Evolutionary conservation across 2,329 filamentous ascomycete species (phyloP).

Genomic region (Aureobasidium sp.): DNA sequence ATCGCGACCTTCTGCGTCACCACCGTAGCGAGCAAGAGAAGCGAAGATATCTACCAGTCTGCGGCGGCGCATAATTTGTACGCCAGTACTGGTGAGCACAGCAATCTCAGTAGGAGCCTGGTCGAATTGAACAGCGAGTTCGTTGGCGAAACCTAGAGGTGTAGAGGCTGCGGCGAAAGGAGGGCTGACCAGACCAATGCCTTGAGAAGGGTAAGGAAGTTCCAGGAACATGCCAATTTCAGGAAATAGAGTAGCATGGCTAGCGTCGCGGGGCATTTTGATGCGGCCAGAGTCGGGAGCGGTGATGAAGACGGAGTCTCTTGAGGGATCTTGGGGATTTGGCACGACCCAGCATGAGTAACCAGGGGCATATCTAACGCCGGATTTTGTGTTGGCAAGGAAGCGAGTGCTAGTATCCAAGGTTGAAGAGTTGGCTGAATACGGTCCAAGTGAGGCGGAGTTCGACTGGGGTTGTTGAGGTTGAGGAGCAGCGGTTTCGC

Average conservation of each 20-base stretch:
- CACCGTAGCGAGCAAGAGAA: slow-evolving; percentile 62
- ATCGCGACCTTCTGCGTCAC: slow-evolving; percentile 72
- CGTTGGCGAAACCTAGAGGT: slow-evolving; percentile 82
- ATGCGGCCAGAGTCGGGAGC: slow-evolving; percentile 85
- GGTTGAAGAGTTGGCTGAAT: slow-evolving; percentile 16
- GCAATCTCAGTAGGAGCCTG: slow-evolving; percentile 73
- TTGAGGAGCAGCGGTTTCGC: slow-evolving; percentile 16
- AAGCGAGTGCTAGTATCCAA: slow-evolving; percentile 26
- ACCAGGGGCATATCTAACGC: slow-evolving; percentile 64
- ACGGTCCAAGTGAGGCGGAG: slow-evolving; percentile 7
- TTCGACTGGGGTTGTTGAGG: slow-evolving; percentile 12
- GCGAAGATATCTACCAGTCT: slow-evolving; percentile 90
- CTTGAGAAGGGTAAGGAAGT: slow-evolving; percentile 65
- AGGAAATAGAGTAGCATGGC: slow-evolving; percentile 47
- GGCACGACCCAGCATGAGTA: slow-evolving; percentile 82
- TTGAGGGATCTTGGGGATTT: slow-evolving; percentile 19
- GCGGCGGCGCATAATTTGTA: slow-evolving; percentile 76
- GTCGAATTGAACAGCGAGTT: slow-evolving; percentile 94
- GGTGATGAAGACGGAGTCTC: slow-evolving; percentile 68
- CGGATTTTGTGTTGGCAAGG: slow-evolving; percentile 29
- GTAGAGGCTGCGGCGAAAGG: slow-evolving; percentile 60
- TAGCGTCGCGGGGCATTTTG: slow-evolving; percentile 31
- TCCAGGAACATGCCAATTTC: slow-evolving; percentile 77
- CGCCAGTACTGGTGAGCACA: slow-evolving; percentile 80
- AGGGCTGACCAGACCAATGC: slow-evolving; percentile 66